Base-by-base conservation (phyloP, 805 yeast species). In the Candida silvatica region DNA sequence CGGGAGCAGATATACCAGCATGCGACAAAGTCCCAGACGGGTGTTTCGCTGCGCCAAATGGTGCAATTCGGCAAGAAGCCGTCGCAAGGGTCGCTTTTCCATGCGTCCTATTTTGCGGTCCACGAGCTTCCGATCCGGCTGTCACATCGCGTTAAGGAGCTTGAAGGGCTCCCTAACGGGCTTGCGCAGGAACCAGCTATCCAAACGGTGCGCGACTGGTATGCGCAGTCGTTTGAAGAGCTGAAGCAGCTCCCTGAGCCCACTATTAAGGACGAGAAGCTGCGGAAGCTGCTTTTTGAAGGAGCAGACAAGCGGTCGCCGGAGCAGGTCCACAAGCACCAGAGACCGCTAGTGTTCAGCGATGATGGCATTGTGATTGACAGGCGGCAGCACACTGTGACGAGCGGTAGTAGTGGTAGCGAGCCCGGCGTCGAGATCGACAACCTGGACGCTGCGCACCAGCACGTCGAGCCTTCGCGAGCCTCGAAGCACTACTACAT, bases 1-100 rank as follows among this genome's bases (percentile, higher is more conserved):
- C 62, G 73, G 40, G 71, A 74, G 23, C 61, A 69, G 48, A 76
- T 81, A 38, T 65, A 68, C 48, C 70, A 66, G 42, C 80, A 77
- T 62, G 87, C 95, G 3, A 64, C 69, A 35, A 68, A 78, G 42
- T 81, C 86, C 9, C 92, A 88, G 30, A 83, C 94, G 2, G 87
- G 94, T 1, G 85, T 86, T 3, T 78, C 87, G 3, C 61, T 86
- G 40, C 67, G 86, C 38, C 95, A 85, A 55, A 85, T 86, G 95
- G 95, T 86, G 15, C 92, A 83, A 52, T 82, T 86, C 61, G 95
- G 96, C 3, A 77, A 80, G 7, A 64, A 70, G 30, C 92, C 95
- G 5, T 68, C 74, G 22, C 83, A 82, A 11, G 95, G 94, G 3
- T 72, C 82, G 8, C 62, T 84, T 27, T 87, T 81, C 54, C 69